Conservation (phyloP, 2,329 filamentous ascomycete species). For the Trichoderma lentiforme region DNA sequence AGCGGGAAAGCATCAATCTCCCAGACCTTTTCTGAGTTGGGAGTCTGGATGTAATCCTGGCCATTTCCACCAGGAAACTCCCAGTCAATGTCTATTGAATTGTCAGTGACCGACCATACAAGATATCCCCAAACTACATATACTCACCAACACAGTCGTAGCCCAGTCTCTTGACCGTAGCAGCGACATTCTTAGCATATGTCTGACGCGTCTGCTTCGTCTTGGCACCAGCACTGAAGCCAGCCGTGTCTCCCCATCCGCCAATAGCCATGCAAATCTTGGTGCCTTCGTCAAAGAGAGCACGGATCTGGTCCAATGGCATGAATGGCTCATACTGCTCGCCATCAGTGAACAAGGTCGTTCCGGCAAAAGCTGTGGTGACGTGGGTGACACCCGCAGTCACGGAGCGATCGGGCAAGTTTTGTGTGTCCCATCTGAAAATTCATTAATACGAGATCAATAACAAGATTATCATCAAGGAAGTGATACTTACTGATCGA, state of each 20-base stretch:
- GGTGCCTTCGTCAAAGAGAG: slow-evolving; percentile 49
- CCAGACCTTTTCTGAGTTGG: slow-evolving; percentile 55
- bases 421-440: slow-evolving; percentile 39
- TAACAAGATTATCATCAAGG: not conserved
- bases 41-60: slow-evolving; percentile 61
- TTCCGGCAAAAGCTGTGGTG: slow-evolving; percentile 53
- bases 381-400: slow-evolving; percentile 51
- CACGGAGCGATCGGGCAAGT: slow-evolving; percentile 35
- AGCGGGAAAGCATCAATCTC: slow-evolving; percentile 62
- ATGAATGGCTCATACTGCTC: slow-evolving; percentile 52
- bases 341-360: slow-evolving; percentile 45
- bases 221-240: slow-evolving; percentile 51
- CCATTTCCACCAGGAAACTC: slow-evolving; percentile 63
- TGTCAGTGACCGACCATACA: not conserved
- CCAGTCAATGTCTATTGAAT: slow-evolving; percentile 60
- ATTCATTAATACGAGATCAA: not conserved
- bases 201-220: slow-evolving; percentile 43
- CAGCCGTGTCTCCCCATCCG: slow-evolving; percentile 60
- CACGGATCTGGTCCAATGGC: slow-evolving; percentile 47
- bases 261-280: slow-evolving; percentile 64
- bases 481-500: slow-evolving; percentile 40
- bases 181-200: slow-evolving; percentile 57
- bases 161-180: slow-evolving; percentile 50
- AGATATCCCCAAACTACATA: too few relatives aligned
- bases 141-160: slow-evolving; percentile 58